Base-by-base conservation (phyloP, 2,329 filamentous ascomycete genomes). In the Chrysoporthe deuterocubensis region DNA sequence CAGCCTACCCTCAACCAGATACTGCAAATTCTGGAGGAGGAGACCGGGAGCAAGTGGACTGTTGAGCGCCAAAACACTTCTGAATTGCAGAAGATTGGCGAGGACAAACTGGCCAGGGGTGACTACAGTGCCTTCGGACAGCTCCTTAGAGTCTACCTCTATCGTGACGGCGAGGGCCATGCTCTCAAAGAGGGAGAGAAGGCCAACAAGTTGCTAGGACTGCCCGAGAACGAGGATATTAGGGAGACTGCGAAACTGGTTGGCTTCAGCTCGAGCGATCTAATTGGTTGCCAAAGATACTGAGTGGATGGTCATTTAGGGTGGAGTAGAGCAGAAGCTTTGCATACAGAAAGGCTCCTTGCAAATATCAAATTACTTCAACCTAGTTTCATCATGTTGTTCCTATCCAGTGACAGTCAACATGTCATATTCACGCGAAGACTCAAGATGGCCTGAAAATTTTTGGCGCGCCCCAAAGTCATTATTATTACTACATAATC, bases 1-100 rank as follows among this genome's bases (percentile, higher is more conserved):
- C 83, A 83, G 42, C 82, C 84, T 0, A 83, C 84, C 1, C 88
- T 90, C 76, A 85, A 85, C 21, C 81, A 90, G 70, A 76, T 92
- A 1, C 73, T 90, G 1, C 75, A 78, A 14, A 74, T 81, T 0
- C 77, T 86, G 2, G 86, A 91, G 76, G 82, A 84, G 67, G 77
- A 81, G 13, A 85, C 84, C 0, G 83, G 82, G 2, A 73, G 77
- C 21, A 84, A 84, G 69, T 89, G 83, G 81, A 78, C 80, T 0
- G 78, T 89, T 1, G 80, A 78, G 3, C 76, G 74, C 7, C 67
- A 75, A 9, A 75, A 71, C 11, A 76, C 78, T 26, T 73, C 71
- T 0, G 81, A 81, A 9, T 69, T 79, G 62, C 73, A 78, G 63
- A 76, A 77, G 73, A 73, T 70, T n/a, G 82, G 78, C 3, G 73